These are phyloP conservation scores for Fraxinus platypoda DNA, from an alignment of 305 asterid species.

Conservation along the genomic window DNA sequence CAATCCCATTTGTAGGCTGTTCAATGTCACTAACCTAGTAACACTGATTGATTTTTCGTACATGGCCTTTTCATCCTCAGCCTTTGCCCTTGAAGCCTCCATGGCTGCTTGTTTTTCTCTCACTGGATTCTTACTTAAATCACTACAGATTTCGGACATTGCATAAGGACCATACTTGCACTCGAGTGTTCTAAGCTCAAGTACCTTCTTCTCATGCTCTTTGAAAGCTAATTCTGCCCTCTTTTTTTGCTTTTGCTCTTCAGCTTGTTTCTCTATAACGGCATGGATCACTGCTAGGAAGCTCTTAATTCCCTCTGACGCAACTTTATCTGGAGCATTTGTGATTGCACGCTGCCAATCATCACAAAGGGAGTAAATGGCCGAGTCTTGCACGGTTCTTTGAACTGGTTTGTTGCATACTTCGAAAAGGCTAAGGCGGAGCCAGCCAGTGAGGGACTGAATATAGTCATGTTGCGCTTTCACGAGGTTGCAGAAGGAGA, in stretches of 20 bases:
- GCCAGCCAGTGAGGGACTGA: conserved; percentile 93
- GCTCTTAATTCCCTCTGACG: conserved; percentile 89
- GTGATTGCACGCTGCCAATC: conserved; percentile 89
- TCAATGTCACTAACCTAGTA: conserved; percentile 85
- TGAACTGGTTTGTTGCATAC: conserved; percentile 54
- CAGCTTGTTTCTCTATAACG: conserved; percentile 77
- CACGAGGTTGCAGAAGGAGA: conserved; percentile 84
- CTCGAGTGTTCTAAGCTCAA: conserved; percentile 71
- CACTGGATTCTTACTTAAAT: conserved; percentile 55
- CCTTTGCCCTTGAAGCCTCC: conserved; percentile 54
- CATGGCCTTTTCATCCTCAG: conserved; percentile 86
- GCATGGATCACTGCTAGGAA: conserved; percentile 71
- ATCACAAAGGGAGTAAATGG: conserved; percentile 79
- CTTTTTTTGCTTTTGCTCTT: conserved; percentile 84
- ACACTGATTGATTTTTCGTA: conserved; percentile 71
- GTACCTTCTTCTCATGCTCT: conserved; percentile 78
- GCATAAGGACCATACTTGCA: conserved; percentile 62
- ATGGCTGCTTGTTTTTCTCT: conserved; percentile 71
- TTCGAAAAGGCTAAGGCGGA: conserved; percentile 88
- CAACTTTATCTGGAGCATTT: conserved; percentile 90
- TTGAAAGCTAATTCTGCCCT: conserved; percentile 63
- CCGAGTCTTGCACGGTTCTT: conserved; percentile 61
- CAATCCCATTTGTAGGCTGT: conserved; percentile 83
- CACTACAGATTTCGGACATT: conserved; percentile 37
- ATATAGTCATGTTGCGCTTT: conserved; percentile 79